phyloP scores from a whole-genome alignment of 2,329 filamentous ascomycete species.

The Sporothrix variecibatus region DNA sequence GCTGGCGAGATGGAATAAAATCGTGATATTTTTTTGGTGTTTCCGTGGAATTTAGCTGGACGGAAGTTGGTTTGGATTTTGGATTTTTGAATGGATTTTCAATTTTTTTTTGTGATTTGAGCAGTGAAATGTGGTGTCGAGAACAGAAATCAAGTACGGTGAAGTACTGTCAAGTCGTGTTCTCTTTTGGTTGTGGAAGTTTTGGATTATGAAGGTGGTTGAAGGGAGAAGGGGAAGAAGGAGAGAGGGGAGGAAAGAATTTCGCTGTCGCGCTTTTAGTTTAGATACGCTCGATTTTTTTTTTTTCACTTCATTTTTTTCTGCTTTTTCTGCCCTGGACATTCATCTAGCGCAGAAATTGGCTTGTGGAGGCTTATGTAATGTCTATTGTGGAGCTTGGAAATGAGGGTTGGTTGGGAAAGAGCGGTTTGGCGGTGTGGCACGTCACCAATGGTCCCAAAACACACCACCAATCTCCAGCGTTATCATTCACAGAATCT shows the following conservation, averaged over 20 bases:
- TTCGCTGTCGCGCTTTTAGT: conserved; percentile 26
- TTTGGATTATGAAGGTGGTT: conserved; percentile 48
- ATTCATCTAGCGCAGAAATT: conserved; percentile 20
- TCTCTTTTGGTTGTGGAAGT: conserved; percentile 38
- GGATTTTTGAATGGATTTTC: conserved; percentile 56
- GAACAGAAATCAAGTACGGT: conserved; percentile 61
- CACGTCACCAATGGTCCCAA: neutral
- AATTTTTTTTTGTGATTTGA: conserved; percentile 62
- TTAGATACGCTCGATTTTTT: conserved; percentile 27
- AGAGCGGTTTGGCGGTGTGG: neutral
- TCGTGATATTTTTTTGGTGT: conserved; percentile 26
- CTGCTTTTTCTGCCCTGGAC: conserved; percentile 11
- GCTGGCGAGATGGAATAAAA: conserved; percentile 21
- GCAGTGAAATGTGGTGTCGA: conserved; percentile 51
- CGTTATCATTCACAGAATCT: neutral
- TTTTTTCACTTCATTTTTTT: conserved; percentile 25
- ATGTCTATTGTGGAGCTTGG: conserved; percentile 5
- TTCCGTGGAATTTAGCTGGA: conserved; percentile 30
- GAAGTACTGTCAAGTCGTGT: conserved; percentile 49
- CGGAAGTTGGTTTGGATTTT: conserved; percentile 32
- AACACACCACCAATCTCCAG: neutral
- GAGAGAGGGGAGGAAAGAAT: conserved; percentile 27
- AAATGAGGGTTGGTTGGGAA: conserved; percentile 20
- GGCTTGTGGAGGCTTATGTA: conserved; percentile 25
- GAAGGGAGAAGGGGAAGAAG: conserved; percentile 25